A percentile compares a stretch with the other conserved stretches of the same genome.
Conservation (phyloP, 495 filamentous ascomycete genomes). For the Lasiosphaeria hispida region DNA sequence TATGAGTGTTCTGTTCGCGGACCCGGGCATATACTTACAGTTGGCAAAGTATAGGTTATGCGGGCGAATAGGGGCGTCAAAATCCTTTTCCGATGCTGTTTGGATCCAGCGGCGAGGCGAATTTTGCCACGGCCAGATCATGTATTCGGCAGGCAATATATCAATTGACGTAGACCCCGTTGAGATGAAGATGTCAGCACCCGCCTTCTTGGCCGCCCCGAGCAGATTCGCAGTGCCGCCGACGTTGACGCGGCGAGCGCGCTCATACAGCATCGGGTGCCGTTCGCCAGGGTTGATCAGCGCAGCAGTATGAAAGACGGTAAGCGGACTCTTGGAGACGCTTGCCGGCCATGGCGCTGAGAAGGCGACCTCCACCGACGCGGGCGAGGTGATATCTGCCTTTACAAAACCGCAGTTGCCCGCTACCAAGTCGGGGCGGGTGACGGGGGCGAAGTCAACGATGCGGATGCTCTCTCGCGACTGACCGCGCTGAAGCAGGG, state of each 20-base stretch:
- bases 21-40: constrained; percentile 31
- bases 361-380: constrained; percentile 47
- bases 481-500: constrained; percentile 55
- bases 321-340: constrained; percentile 48
- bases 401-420: constrained; percentile 46
- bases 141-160: constrained; percentile 44
- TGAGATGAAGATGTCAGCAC: constrained; percentile 56
- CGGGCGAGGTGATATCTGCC: constrained; percentile 52
- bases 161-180: constrained; percentile 57
- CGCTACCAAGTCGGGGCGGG: constrained; percentile 38
- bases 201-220: constrained; percentile 44
- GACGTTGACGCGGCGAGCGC: constrained; percentile 53
- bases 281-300: constrained; percentile 52
- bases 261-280: constrained; percentile 42
- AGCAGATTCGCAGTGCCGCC: constrained; percentile 59
- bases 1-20: background rate
- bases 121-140: constrained; percentile 48
- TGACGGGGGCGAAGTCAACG: constrained; percentile 49
- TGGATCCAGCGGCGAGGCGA: constrained; percentile 42
- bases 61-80: constrained; percentile 40
- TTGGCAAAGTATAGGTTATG: constrained; percentile 55
- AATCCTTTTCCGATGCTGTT: constrained; percentile 45
- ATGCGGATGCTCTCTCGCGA: constrained; percentile 53
- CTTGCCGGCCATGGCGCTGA: constrained; percentile 47
- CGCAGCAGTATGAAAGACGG: constrained; percentile 59